Percentiles rank a stretch among this genome's conserved stretches.
phyloP scores from a whole-genome alignment of 2,329 filamentous ascomycete species.

The Venturia asperata region DNA sequence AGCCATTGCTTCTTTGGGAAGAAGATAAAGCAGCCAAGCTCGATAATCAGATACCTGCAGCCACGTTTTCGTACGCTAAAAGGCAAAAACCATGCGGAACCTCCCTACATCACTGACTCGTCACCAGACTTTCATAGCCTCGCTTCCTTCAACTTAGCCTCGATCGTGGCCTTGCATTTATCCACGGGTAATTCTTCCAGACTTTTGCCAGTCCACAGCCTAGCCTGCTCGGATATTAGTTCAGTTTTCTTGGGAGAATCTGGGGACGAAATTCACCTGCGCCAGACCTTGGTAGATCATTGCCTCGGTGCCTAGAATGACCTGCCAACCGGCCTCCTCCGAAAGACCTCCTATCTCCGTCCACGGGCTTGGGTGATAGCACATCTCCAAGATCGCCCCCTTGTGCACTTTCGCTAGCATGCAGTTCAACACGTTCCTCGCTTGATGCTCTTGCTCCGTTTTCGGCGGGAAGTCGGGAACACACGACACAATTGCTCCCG shows the following conservation, averaged over 20 bases:
- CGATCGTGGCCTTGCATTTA: slow-evolving; percentile 50
- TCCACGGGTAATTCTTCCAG: slow-evolving; percentile 53
- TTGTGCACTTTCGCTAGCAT: slow-evolving; percentile 47
- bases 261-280: slow-evolving; percentile 40
- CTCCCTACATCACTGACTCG: neutral
- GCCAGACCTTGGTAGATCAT: slow-evolving; percentile 72
- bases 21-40: neutral
- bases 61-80: neutral
- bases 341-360: slow-evolving; percentile 60
- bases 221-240: slow-evolving; percentile 27
- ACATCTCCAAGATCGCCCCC: slow-evolving; percentile 73
- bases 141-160: slow-evolving; percentile 22
- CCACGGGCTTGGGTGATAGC: slow-evolving; percentile 66
- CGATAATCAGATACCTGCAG: slow-evolving; percentile 35
- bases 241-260: neutral
- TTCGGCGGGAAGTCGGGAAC: slow-evolving; percentile 69
- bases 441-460: slow-evolving; percentile 54
- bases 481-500: slow-evolving; percentile 64
- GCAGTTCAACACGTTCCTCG: slow-evolving; percentile 49
- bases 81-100: slow-evolving; percentile 2
- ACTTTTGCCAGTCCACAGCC: slow-evolving; percentile 56
- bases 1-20: neutral
- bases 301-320: slow-evolving; percentile 69
- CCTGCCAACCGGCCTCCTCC: slow-evolving; percentile 58
- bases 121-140: slow-evolving; percentile 5